Evolutionary conservation across 2,329 filamentous ascomycete species (phyloP), one percentile per base, ranked within the genome.

Genomic region (Ploettnerulaceae sp.): DNA sequence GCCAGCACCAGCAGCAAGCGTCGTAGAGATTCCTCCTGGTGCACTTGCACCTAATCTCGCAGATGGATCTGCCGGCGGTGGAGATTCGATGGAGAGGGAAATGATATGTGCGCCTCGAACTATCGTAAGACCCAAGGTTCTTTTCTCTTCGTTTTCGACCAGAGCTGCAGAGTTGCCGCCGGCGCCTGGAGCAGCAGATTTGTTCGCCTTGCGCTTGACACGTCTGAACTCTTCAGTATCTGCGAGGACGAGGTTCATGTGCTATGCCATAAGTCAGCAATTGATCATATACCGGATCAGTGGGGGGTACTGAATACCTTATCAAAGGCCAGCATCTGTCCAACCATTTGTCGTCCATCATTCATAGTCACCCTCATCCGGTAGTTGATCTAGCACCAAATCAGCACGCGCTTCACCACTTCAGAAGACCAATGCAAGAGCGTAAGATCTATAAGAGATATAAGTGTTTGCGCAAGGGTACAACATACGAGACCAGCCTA

Each of bases 221-320:
- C 86, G 86, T 67, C 90, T 86, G 70, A 95, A 96, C 69, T 97
- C 91, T 78, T 98, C 93, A 58, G 93, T 97, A 65, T 98, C 93
- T 70, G 91, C 93, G 54, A 98, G 86, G 53, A 98, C 93, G 57
- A 98, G 81, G 69, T 98, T 98, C 93, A 98, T 98, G 71, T 98
- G 93, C 89, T 95, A 57, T 49, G 7, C 1, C 9, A 29, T 8
- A 40, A 38, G 45, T 57, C 37, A 58, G 50, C 34, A 47, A 32
- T 38, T 31, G 35, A 11, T 46, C 56, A 46, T 11, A 14, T 6
- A 47, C 3, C 18, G n/a, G n/a, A n/a, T n/a, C 32, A 29, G 26
- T 17, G 11, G n/a, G 29, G 14, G 17, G 5, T 4, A 20, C 34
- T 49, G 24, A n/a, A n/a, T 70, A 91, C 89, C 81, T 97, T 97